Conservation (phyloP, 192 early-diverging fungal genomes). For the Entomortierella parvispora region DNA sequence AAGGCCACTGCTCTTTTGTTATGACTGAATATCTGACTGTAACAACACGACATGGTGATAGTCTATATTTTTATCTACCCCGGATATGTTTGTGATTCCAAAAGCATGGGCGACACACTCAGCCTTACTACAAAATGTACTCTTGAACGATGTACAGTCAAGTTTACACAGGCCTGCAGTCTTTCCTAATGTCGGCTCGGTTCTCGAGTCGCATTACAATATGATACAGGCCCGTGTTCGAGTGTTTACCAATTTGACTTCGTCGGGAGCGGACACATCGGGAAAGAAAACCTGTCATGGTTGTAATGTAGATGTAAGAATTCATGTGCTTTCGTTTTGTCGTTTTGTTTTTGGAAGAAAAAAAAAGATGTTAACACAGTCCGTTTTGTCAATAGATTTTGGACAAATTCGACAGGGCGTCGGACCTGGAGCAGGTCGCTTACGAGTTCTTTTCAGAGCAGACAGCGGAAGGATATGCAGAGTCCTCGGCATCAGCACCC, state of each 20-base stretch:
- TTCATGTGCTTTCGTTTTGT: too few species aligned
- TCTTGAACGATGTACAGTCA: conserved; percentile 52
- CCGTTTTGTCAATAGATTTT: conserved; percentile 35
- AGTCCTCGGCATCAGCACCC: conserved; percentile 4
- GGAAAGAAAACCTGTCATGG: conserved; percentile 1
- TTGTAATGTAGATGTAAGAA: conserved; percentile 33
- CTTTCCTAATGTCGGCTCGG: conserved; percentile 38
- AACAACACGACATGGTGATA: conserved; percentile 4
- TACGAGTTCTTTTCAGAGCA: conserved; percentile 39
- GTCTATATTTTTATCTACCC: conserved; percentile 64
- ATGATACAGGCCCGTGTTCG: conserved; percentile 45
- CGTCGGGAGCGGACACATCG: background rate
- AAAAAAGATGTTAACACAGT: too few species aligned
- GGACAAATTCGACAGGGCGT: conserved; percentile 30
- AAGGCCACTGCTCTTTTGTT: background rate
- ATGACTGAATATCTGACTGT: background rate
- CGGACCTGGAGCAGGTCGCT: conserved; percentile 28
- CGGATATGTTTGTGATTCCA: conserved; percentile 72
- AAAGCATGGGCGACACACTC: conserved; percentile 59
- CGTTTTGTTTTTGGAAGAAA: too few species aligned
- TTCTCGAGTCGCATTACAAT: conserved; percentile 36
- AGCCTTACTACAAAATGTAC: conserved; percentile 48
- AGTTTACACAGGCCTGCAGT: conserved; percentile 26
- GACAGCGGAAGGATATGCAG: conserved; percentile 1
- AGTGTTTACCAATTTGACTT: conserved; percentile 34